Base-by-base conservation (phyloP, 768 basidiomycete genomes). In the Russula earlei region DNA sequence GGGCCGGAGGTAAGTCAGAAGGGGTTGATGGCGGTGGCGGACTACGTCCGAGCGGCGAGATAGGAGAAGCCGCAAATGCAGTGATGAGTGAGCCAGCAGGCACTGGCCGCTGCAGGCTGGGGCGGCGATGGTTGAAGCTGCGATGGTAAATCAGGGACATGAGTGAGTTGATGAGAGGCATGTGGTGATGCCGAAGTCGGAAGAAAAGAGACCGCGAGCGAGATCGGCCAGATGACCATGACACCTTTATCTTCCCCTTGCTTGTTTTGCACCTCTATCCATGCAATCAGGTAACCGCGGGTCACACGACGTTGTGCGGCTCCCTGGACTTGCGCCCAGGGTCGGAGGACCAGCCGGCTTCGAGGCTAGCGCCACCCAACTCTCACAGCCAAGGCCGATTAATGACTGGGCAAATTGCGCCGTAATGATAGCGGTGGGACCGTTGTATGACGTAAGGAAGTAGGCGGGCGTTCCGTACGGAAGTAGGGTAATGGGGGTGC, bases 161-260 rank as follows among this genome's bases (percentile, higher is more conserved):
- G 74, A 19, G 76, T 66, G 36, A 86, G 72, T 17, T 74, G 71
- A 10, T 70, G 67, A 8, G 75, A 73, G 46, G 69, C 67, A 60
- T 74, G 74, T 10, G 59, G 48, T 52, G 68, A 67, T 22, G 68
- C 66, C 53, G 74, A 65, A 44, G 70, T 63, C 15, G 72, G 67
- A 58, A 62, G 73, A 67, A 67, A 76, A n/a, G 67, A 52, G 70
- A 67, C 74, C 60, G 82, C 85, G 4, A 91, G 77, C 1, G 72
- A 68, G 2, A 77, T 68, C 1, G 89, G 88, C 73, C 87, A 91
- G 59, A 90, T 80, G 47, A 85, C 72, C n/a, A 77, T 72, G 29
- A 87, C 70, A 0, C 87, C 87, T 62, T 88, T 89, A 61, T 87
- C 85, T 66, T 90, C 87, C 31, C 85, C 86, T 60, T 85, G 86